These are phyloP conservation scores for Murraya paniculata DNA, from an alignment of 345 rosid species.

Conservation along the genomic window DNA sequence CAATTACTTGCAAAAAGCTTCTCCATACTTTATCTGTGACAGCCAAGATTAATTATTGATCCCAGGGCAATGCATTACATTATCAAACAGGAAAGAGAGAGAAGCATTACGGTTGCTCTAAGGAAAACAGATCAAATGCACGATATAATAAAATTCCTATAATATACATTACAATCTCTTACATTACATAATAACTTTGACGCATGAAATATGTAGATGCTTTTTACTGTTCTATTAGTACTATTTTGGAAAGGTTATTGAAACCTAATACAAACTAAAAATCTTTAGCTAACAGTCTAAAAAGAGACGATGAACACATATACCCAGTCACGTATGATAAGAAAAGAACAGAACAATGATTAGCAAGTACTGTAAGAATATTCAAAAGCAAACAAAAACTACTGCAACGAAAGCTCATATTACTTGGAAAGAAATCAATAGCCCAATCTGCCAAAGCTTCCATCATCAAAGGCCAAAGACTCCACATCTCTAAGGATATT, in stretches of 20 bases:
- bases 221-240: neutral
- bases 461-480: constrained; percentile 96
- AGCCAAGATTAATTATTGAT: neutral
- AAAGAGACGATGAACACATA: neutral
- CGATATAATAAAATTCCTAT: neutral
- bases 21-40: neutral
- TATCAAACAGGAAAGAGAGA: neutral
- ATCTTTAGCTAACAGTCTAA: neutral
- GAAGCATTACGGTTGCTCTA: neutral
- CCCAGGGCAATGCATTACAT: neutral
- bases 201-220: neutral
- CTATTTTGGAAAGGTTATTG: neutral
- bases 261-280: neutral
- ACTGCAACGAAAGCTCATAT: neutral
- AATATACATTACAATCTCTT: neutral
- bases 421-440: constrained; percentile 94
- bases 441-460: constrained; percentile 98
- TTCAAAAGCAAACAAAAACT: neutral
- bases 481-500: constrained; percentile 95
- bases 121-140: neutral
- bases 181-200: neutral
- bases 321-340: neutral
- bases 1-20: neutral
- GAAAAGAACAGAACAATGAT: neutral
- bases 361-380: neutral